phyloP scores from a whole-genome alignment of 1,284 basidiomycete species.

The Hymenochaete sp. region DNA sequence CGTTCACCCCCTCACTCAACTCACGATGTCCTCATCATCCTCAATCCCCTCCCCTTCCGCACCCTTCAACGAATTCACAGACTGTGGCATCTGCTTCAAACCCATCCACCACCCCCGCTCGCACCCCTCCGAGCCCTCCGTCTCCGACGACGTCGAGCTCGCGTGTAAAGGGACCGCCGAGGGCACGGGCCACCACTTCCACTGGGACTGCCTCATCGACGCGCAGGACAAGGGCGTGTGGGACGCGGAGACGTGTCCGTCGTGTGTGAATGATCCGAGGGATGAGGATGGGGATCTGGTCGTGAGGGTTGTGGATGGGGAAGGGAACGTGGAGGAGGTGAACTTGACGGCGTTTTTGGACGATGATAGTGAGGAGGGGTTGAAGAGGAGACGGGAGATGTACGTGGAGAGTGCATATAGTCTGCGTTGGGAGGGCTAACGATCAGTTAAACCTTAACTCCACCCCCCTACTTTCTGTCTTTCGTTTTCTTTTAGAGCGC shows the following conservation, averaged over 20 bases:
- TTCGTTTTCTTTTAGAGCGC: neutral
- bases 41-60: neutral
- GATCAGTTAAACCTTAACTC: neutral
- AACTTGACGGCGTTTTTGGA: neutral
- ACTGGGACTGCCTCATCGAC: constrained; percentile 2
- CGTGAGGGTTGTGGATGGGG: neutral
- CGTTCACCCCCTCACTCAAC: no score
- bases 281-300: constrained; percentile 1
- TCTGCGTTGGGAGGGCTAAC: no score
- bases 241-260: neutral
- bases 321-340: neutral
- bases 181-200: neutral
- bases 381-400: neutral
- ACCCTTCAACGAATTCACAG: neutral
- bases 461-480: neutral
- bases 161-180: neutral
- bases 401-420: no score
- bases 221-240: neutral
- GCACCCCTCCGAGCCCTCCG: neutral
- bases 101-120: neutral
- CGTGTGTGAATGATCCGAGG: neutral
- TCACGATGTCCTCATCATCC: no score
- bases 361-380: neutral
- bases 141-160: neutral
- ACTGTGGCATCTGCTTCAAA: constrained; percentile 1